A percentile compares a stretch with the other conserved stretches of the same genome.
Evolutionary conservation across 192 early-diverging fungal species (phyloP).

Genomic region (Coemansia nantahalensis): DNA sequence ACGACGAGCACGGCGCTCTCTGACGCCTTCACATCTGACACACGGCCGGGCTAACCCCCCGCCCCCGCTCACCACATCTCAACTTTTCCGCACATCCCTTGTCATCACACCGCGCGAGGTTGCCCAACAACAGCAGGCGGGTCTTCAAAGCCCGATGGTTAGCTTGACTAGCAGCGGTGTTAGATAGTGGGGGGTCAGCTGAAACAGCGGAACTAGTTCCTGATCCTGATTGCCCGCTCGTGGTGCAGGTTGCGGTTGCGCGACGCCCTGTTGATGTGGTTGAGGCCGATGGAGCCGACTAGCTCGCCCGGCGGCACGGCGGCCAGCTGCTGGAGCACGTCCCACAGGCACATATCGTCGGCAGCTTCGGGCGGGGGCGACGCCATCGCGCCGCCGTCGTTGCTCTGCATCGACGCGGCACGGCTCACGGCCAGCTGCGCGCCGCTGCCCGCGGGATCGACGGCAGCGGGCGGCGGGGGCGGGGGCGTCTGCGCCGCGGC

Average conservation of each 20-base stretch:
- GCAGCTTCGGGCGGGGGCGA: neutral
- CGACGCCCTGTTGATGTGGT: conserved; percentile 38
- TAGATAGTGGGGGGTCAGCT: no score
- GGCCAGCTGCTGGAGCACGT: conserved; percentile 16
- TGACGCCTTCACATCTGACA: no score
- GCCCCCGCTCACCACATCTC: no score
- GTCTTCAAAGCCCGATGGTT: no score
- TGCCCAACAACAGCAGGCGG: no score
- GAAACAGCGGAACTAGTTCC: no score
- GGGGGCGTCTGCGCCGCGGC: neutral
- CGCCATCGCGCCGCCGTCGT: neutral
- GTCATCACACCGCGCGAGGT: no score
- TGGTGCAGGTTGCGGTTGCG: conserved; percentile 30
- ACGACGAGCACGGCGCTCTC: no score
- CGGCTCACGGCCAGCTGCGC: neutral
- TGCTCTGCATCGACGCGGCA: neutral
- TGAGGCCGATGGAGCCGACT: conserved; percentile 22
- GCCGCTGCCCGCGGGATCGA: neutral
- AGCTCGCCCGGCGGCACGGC: conserved; percentile 1
- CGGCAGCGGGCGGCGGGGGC: neutral
- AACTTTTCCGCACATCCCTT: no score
- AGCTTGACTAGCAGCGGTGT: no score
- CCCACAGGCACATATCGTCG: conserved; percentile 31
- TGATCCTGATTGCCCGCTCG: conserved; percentile 34
- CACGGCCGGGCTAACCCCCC: no score